Evolutionary conservation across 306 rosid species (phyloP).

Genomic region (Corylus americana): DNA sequence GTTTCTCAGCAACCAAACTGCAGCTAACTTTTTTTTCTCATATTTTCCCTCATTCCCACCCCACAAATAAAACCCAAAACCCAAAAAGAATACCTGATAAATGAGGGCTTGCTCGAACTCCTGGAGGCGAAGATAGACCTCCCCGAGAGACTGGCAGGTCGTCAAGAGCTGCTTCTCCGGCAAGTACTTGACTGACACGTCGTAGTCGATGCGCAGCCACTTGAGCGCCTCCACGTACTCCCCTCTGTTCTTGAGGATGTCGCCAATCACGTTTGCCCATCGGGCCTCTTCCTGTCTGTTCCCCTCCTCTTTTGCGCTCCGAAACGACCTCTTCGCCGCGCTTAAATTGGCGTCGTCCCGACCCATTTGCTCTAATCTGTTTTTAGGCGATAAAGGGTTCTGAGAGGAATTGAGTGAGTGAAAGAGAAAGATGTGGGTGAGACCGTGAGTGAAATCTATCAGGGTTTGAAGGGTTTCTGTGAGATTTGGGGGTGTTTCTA

Average conservation of each 20-base stretch:
- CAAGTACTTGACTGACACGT: slow-evolving; percentile 50
- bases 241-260: slow-evolving; percentile 67
- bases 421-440: neutral
- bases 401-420: neutral
- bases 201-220: slow-evolving; percentile 85
- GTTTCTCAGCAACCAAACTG: neutral
- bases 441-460: neutral
- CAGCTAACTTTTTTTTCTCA: neutral
- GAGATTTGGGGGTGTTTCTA: neutral
- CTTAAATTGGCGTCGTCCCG: slow-evolving; percentile 43
- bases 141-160: slow-evolving; percentile 91
- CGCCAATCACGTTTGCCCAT: slow-evolving; percentile 85
- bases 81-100: slow-evolving; percentile 52
- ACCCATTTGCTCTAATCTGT: slow-evolving; percentile 29
- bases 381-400: neutral
- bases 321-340: slow-evolving; percentile 62
- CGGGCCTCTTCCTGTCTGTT: slow-evolving; percentile 87
- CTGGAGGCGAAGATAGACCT: slow-evolving; percentile 78
- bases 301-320: slow-evolving; percentile 59
- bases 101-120: slow-evolving; percentile 57
- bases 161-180: slow-evolving; percentile 65
- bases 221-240: slow-evolving; percentile 73
- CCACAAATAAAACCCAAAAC: neutral
- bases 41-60: neutral
- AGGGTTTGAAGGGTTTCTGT: too few species aligned